Evolutionary conservation across 805 yeast species (phyloP), one percentile per base, ranked within the genome.

Genomic region (Cyberlindnera samutprakarnensis): DNA sequence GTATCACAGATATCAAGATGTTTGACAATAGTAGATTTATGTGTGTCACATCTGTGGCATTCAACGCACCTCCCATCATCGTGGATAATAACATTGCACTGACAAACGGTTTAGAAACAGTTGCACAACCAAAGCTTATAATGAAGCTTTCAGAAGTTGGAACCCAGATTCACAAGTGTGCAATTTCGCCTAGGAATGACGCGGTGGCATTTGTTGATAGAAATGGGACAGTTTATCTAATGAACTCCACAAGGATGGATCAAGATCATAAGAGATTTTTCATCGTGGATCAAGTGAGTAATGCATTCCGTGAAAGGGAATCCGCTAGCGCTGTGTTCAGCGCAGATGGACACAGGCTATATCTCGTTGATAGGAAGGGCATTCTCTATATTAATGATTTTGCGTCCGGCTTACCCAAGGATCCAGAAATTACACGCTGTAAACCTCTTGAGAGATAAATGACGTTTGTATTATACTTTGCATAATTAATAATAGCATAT

Each of bases 131-230:
- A 0, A 63, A 71, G 20, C 54, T 80, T 53, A 48, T 77, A 5
- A 56, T 78, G 50, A 70, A 78, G 42, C 61, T 87, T 12, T 83
- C 80, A 34, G 94, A 88, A 46, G 70, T 88, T 12, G 96, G 97
- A 0, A 72, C 82, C 3, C 64, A 74, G 6, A 81, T 87, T 36
- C 94, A 88, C 52, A 65, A 67, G 27, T 72, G 79, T 35, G 76
- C 78, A 15, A 68, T 83, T 1, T 82, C 94, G 3, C 95, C 96
- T 2, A 62, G 95, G 15, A 88, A 92, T 19, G 94, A 87, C 50
- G 79, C 92, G 0, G 66, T 86, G 18, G 94, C 90, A 3, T 79
- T 83, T 44, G 56, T 87, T 14, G 92, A 82, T 49, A 72, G 83
- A 38, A 75, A 75, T 34, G 97, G 97, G 0, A 62, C 73, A 2